phyloP scores from a whole-genome alignment of 139 green algal species.

The Nannochloris sp. region DNA sequence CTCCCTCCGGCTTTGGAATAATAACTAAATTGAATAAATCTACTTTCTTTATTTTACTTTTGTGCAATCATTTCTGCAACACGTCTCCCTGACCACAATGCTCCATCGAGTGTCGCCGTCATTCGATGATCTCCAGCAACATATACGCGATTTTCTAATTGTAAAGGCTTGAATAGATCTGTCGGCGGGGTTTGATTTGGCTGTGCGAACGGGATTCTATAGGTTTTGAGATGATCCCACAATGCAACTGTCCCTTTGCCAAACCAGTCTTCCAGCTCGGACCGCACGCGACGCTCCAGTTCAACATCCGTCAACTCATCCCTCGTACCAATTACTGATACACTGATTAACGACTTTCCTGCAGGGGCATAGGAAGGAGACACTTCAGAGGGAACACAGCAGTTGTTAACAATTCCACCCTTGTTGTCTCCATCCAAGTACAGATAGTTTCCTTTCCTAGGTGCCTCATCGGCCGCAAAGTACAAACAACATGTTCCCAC shows the following conservation, averaged over 20 bases:
- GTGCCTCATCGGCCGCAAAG: constrained; percentile 38
- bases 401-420: constrained; percentile 86
- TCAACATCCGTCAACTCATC: constrained; percentile 59
- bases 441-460: constrained; percentile 51
- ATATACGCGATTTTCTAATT: constrained; percentile 55
- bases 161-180: constrained; percentile 51
- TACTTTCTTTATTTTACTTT: constrained; percentile 1
- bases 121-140: constrained; percentile 85
- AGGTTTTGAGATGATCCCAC: constrained; percentile 79
- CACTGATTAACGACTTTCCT: constrained; percentile 79
- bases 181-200: constrained; percentile 76
- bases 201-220: constrained; percentile 93
- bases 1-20: constrained; percentile 7
- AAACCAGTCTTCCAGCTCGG: constrained; percentile 11
- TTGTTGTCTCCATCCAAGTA: constrained; percentile 81
- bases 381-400: constrained; percentile 87
- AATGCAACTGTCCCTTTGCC: neutral
- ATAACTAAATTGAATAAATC: neutral
- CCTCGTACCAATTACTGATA: constrained; percentile 76
- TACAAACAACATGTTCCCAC: constrained; percentile 88
- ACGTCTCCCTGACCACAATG: constrained; percentile 59
- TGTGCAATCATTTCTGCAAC: constrained; percentile 66
- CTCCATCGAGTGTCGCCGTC: constrained; percentile 83
- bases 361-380: constrained; percentile 74
- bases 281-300: constrained; percentile 36